Base-by-base conservation (phyloP, 2,329 filamentous ascomycete genomes). In the Leptodontidium sp. region DNA sequence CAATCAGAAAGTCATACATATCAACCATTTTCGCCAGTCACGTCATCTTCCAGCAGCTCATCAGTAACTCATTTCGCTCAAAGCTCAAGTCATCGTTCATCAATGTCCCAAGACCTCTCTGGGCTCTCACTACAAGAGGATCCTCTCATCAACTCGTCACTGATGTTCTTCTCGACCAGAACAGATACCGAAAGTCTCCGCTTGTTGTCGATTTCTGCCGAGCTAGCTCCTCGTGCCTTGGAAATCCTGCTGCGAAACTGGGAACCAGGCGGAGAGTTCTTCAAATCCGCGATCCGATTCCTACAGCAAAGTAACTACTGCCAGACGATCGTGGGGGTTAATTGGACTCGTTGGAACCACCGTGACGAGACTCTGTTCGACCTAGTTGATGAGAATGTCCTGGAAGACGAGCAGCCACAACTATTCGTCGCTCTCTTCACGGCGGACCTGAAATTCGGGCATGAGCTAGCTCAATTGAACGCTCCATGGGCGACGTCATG, bases 211-310 rank as follows among this genome's bases (percentile, higher is more conserved):
- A 59, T 64, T 11, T 65, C 53, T 45, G 47, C 65, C 9, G 29
- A 53, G 8, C 53, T 71, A 11, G 61, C 45, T 2, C 65, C 70
- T 7, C 62, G 65, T 29, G 67, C 70, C 12, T 9, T 69, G 14
- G 67, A 71, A 40, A 71, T 71, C 40, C 45, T 71, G 6, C 40
- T 71, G 1, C 47, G 70, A 7, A 67, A 71, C 47, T 71, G 70
- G 67, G 67, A 67, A 38, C 43, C 61, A 7, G 70, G 70, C 3
- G 61, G 65, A 14, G 67, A 71, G 49, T 63, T 58, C 49, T 53
- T 71, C n/a, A 45, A 49, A 2, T 68, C 67, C 11, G 57, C 62
- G 0, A 21, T 59, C 3, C 52, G 29, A 45, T 68, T 68, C 17
- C 47, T 69, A 8, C 50, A 61, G 38, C 38, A 66, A 15, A 21